phyloP scores from a whole-genome alignment of 495 filamentous ascomycete genomes.

The Wilcoxina mikolae region DNA sequence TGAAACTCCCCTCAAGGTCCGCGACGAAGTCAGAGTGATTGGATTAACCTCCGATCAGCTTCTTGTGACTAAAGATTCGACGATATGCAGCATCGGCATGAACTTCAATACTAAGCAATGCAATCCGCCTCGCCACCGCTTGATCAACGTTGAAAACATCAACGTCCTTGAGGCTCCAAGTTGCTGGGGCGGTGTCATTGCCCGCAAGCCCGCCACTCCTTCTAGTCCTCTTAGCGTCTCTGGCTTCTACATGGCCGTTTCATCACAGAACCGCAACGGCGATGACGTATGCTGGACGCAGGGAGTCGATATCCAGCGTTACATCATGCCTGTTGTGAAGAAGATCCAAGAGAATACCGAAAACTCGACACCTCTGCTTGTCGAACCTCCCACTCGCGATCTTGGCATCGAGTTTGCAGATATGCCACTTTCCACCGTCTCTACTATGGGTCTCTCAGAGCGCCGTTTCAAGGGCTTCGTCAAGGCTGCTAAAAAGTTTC shows the following conservation, averaged over 20 bases:
- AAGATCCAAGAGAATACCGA: constrained; percentile 8
- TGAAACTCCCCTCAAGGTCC: constrained; percentile 26
- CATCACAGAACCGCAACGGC: constrained; percentile 27
- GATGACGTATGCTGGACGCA: constrained; percentile 29
- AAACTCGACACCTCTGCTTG: background rate
- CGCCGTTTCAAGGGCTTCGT: constrained; percentile 26
- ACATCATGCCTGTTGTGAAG: constrained; percentile 25
- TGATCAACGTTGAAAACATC: constrained; percentile 29
- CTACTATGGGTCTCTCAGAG: constrained; percentile 25
- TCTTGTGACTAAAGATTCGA: constrained; percentile 26
- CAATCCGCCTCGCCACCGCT: constrained; percentile 26
- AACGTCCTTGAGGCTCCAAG: constrained; percentile 24
- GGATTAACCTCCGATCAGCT: constrained; percentile 26
- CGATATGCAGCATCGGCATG: constrained; percentile 26
- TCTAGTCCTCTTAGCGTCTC: constrained; percentile 22
- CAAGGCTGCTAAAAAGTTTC: constrained; percentile 28
- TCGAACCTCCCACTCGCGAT: constrained; percentile 20
- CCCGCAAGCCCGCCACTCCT: constrained; percentile 18
- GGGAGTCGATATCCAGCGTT: constrained; percentile 24
- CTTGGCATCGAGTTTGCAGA: constrained; percentile 29
- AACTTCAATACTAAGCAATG: constrained; percentile 30
- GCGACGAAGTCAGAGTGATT: constrained; percentile 26
- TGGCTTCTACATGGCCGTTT: constrained; percentile 29
- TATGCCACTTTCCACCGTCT: constrained; percentile 28
- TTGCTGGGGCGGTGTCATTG: constrained; percentile 28